Conservation (phyloP, 2,329 filamentous ascomycete genomes). For the Colletotrichum sp. region DNA sequence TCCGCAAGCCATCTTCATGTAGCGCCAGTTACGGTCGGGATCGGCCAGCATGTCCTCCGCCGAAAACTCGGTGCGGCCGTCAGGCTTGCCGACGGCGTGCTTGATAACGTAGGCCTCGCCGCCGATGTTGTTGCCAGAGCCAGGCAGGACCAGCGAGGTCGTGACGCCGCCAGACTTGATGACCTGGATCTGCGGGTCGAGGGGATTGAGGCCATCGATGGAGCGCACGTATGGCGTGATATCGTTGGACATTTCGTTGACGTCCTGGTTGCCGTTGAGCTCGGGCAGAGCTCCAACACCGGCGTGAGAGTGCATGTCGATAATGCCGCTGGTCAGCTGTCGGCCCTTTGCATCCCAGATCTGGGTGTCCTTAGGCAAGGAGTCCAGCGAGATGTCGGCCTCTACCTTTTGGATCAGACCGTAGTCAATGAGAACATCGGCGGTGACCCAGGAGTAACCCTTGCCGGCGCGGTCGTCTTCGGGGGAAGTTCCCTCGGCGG, state of each 20-base stretch:
- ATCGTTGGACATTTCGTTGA: slow-evolving; percentile 67
- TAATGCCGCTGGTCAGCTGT: slow-evolving; percentile 68
- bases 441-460: slow-evolving; percentile 63
- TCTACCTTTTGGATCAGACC: slow-evolving; percentile 65
- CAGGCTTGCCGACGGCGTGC: slow-evolving; percentile 63
- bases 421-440: slow-evolving; percentile 66
- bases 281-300: slow-evolving; percentile 63
- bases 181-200: slow-evolving; percentile 68
- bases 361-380: slow-evolving; percentile 51
- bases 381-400: slow-evolving; percentile 42
- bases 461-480: slow-evolving; percentile 62
- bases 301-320: slow-evolving; percentile 75
- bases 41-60: slow-evolving; percentile 69
- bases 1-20: slow-evolving; percentile 80
- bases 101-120: slow-evolving; percentile 75
- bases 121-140: slow-evolving; percentile 75
- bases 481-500: slow-evolving; percentile 52
- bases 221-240: slow-evolving; percentile 72
- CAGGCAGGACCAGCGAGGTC: slow-evolving; percentile 69
- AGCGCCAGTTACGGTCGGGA: slow-evolving; percentile 68
- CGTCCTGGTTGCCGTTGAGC: slow-evolving; percentile 60
- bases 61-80: slow-evolving; percentile 68
- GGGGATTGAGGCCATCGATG: slow-evolving; percentile 67
- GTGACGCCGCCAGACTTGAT: slow-evolving; percentile 79
- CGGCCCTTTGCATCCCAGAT: slow-evolving; percentile 65